Conservation (phyloP, 1,139 yeast species). For the Magnusiomyces magnusii region DNA sequence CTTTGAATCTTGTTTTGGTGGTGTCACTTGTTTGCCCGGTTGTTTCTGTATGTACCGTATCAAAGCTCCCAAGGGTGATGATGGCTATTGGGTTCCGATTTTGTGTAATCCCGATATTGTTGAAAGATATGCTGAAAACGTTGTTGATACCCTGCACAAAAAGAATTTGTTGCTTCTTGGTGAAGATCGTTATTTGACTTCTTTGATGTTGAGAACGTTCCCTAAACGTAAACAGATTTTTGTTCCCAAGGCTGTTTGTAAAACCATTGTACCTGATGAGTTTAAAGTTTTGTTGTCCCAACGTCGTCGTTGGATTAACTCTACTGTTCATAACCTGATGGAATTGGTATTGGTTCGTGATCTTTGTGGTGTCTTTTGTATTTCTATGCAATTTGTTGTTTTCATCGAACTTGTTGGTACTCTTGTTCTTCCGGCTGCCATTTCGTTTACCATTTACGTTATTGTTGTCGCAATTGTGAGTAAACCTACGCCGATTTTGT, state of each 20-base stretch:
- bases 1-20: constrained; percentile 92
- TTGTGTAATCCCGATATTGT: constrained; percentile 95
- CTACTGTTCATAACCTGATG: constrained; percentile 92
- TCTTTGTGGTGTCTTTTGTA: constrained; percentile 94
- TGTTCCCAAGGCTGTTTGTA: constrained; percentile 92
- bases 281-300: constrained; percentile 82
- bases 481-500: constrained; percentile 74
- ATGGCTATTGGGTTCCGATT: constrained; percentile 96
- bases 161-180: constrained; percentile 86
- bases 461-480: constrained; percentile 69
- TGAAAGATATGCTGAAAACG: constrained; percentile 87
- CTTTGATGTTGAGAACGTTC: constrained; percentile 85
- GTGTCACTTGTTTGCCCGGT: constrained; percentile 98
- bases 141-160: constrained; percentile 77
- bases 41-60: constrained; percentile 95
- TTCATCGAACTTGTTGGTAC: constrained; percentile 86
- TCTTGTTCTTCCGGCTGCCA: constrained; percentile 86
- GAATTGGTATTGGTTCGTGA: constrained; percentile 84
- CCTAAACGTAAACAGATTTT: constrained; percentile 92
- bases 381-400: constrained; percentile 94
- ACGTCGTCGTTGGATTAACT: constrained; percentile 97
- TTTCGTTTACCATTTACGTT: constrained; percentile 78
- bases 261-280: constrained; percentile 81
- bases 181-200: constrained; percentile 84
- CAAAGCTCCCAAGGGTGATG: constrained; percentile 83